Conservation (phyloP, 306 rosid genomes). For the Vigna reflexopilosa region DNA sequence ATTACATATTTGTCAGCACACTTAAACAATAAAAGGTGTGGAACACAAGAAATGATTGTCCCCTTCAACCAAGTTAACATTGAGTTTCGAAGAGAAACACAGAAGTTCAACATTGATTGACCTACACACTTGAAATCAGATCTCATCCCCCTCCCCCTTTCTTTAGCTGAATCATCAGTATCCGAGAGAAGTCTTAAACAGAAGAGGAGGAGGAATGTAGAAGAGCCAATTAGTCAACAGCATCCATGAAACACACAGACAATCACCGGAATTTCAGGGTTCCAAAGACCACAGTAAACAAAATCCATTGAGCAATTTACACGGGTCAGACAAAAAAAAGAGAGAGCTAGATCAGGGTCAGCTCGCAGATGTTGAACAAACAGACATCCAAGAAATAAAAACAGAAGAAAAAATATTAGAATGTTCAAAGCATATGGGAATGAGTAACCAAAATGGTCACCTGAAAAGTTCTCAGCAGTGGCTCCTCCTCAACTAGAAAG, state of each 20-base stretch:
- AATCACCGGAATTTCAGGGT: slow-evolving; percentile 28
- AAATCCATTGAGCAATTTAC: slow-evolving; percentile 33
- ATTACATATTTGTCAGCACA: not conserved
- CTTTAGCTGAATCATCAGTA: slow-evolving; percentile 24
- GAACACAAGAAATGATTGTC: slow-evolving; percentile 14
- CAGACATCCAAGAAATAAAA: slow-evolving; percentile 12
- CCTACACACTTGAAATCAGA: slow-evolving; percentile 45
- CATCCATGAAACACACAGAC: slow-evolving; percentile 33
- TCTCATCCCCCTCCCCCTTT: slow-evolving; percentile 25
- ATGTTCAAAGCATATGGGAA: slow-evolving; percentile 44
- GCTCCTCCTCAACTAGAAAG: slow-evolving; percentile 72
- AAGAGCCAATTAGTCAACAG: slow-evolving; percentile 37
- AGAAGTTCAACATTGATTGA: slow-evolving; percentile 44
- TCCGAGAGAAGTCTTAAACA: slow-evolving; percentile 13
- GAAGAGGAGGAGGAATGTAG: slow-evolving; percentile 20
- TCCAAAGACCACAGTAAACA: slow-evolving; percentile 5
- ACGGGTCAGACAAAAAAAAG: not conserved
- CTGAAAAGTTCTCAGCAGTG: slow-evolving; percentile 79
- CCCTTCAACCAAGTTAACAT: slow-evolving; percentile 20
- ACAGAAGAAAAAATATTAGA: not conserved
- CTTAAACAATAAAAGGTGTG: not conserved
- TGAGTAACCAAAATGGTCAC: slow-evolving; percentile 49
- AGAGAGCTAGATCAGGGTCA: slow-evolving; percentile 40
- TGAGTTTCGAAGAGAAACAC: slow-evolving; percentile 22
- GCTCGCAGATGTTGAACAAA: not conserved